Percentiles rank a stretch among this genome's conserved stretches.
phyloP scores from a whole-genome alignment of 2,329 filamentous ascomycete species.

The Amesomyces nigricolor region DNA sequence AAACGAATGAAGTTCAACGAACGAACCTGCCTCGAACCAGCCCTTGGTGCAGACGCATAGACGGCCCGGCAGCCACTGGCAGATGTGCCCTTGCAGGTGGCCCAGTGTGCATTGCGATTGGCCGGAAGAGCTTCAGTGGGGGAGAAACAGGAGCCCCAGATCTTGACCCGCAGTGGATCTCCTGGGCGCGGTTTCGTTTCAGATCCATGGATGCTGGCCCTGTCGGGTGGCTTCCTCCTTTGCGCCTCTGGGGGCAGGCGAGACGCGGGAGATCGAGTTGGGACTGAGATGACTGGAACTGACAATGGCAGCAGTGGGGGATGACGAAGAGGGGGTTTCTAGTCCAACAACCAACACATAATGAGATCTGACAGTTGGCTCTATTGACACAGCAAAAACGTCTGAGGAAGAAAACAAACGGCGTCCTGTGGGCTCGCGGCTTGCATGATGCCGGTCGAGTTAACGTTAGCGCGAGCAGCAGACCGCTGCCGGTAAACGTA shows the following conservation, averaged over 20 bases:
- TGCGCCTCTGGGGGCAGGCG: neutral
- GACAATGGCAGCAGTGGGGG: no score
- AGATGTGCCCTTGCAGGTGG: neutral
- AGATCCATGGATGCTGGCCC: slow-evolving; percentile 6
- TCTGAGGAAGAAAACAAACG: no score
- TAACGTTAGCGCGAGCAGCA: no score
- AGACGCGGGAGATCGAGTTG: no score
- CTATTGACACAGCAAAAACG: no score
- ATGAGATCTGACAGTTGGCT: no score
- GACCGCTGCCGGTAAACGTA: neutral
- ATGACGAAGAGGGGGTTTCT: no score
- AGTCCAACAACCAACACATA: no score
- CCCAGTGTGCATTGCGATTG: neutral
- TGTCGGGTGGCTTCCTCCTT: slow-evolving; percentile 7
- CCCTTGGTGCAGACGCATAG: neutral
- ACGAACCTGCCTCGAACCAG: no score
- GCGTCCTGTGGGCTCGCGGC: no score
- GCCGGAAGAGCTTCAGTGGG: neutral
- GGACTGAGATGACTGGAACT: no score
- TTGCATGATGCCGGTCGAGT: no score
- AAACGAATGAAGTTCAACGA: neutral
- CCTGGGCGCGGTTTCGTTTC: slow-evolving; percentile 20
- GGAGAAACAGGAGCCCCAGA: neutral
- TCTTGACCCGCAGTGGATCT: slow-evolving; percentile 11
- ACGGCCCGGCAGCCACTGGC: neutral